Conservation (phyloP, 148 eudicot species). For the Nepenthes gracilis region DNA sequence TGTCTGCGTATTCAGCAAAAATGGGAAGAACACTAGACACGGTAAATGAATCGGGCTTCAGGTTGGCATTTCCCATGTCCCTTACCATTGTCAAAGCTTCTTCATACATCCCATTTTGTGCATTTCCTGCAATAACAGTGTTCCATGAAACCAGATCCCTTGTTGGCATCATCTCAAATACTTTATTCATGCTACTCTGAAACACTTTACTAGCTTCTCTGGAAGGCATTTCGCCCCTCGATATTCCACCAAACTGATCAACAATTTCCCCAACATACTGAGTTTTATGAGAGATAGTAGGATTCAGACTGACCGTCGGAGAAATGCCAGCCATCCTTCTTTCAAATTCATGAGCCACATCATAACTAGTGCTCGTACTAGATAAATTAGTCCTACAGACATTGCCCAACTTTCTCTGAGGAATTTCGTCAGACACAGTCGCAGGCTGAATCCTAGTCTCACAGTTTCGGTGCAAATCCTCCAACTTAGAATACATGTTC, state of each 20-base stretch:
- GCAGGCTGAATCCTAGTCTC: constrained; percentile 8
- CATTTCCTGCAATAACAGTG: constrained; percentile 61
- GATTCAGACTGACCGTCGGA: constrained; percentile 1
- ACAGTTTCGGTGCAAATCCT: constrained; percentile 4
- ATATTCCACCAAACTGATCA: no score
- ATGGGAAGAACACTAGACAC: constrained; percentile 59
- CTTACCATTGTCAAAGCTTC: constrained; percentile 49
- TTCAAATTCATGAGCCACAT: constrained; percentile 7
- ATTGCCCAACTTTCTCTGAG: constrained; percentile 3
- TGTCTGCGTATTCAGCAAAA: constrained; percentile 41
- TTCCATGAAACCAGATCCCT: constrained; percentile 74
- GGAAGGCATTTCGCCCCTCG: no score
- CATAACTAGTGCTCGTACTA: constrained; percentile 2
- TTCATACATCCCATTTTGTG: constrained; percentile 50
- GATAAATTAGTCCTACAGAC: no score
- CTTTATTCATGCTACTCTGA: constrained; percentile 39
- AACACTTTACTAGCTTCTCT: no score
- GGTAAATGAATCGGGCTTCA: constrained; percentile 61
- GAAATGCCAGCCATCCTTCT: constrained; percentile 3
- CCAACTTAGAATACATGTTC: constrained; percentile 79
- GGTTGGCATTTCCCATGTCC: constrained; percentile 37
- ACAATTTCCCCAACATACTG: no score
- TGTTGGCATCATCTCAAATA: constrained; percentile 53
- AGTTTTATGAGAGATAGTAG: no score
- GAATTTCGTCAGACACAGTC: constrained; percentile 53